Percentiles rank a stretch among this genome's conserved stretches.
These are phyloP conservation scores for Trichaptum fuscoviolaceum DNA, from an alignment of 768 basidiomycete species.

Conservation along the genomic window DNA sequence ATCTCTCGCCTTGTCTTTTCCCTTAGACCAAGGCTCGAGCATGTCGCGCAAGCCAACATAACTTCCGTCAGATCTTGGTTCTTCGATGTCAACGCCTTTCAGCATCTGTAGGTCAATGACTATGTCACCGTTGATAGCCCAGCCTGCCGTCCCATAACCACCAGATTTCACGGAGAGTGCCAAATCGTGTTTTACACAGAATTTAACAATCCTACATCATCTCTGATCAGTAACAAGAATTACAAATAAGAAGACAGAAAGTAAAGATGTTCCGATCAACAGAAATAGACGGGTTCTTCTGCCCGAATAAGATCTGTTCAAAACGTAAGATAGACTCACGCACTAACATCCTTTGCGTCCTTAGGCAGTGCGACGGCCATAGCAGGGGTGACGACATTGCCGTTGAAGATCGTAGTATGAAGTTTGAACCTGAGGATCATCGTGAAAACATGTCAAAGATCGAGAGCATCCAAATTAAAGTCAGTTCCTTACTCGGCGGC, in stretches of 20 bases:
- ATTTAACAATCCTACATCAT: slow-evolving; percentile 51
- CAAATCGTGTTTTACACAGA: slow-evolving; percentile 66
- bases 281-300: slow-evolving; percentile 1
- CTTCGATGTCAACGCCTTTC: slow-evolving; percentile 61
- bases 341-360: slow-evolving; percentile 78
- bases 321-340: slow-evolving; percentile 38
- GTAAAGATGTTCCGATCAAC: slow-evolving; percentile 9
- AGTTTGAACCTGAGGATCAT: slow-evolving; percentile 20
- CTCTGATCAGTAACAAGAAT: background rate
- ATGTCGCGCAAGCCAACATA: slow-evolving; percentile 61
- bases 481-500: background rate
- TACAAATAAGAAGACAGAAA: background rate
- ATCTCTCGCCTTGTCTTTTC: slow-evolving; percentile 34
- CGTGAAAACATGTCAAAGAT: background rate
- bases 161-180: slow-evolving; percentile 84
- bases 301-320: background rate
- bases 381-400: slow-evolving; percentile 57
- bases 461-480: background rate
- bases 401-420: slow-evolving; percentile 57
- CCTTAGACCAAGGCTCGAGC: slow-evolving; percentile 46
- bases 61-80: slow-evolving; percentile 38
- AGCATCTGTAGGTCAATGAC: slow-evolving; percentile 76
- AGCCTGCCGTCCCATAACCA: slow-evolving; percentile 87
- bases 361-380: slow-evolving; percentile 66
- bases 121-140: slow-evolving; percentile 83